Evolutionary conservation across 768 basidiomycete genomes (phyloP).

Genomic region (Pulveroboletus ravenelii): DNA sequence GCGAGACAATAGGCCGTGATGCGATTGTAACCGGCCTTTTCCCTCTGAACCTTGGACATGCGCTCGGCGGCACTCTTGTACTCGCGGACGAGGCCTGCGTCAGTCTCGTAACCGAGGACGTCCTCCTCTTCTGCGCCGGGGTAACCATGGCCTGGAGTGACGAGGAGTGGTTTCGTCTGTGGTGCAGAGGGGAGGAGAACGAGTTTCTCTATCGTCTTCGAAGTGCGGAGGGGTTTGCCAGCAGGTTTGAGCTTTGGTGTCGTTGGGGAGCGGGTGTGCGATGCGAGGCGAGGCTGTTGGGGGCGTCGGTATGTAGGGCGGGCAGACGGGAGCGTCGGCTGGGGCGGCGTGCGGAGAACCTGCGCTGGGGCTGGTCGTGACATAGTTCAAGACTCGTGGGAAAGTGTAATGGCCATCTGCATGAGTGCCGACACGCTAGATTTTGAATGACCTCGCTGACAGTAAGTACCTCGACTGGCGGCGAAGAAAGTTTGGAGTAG

Average conservation of each 20-base stretch:
- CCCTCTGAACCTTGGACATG: conserved; percentile 82
- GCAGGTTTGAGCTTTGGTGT: conserved; percentile 16
- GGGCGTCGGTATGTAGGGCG: conserved; percentile 23
- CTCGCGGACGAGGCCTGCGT: conserved; percentile 58
- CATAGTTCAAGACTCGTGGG: conserved; percentile 1
- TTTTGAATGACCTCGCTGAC: too few species aligned
- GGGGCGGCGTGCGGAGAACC: conserved; percentile 14
- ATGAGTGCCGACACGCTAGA: too few species aligned
- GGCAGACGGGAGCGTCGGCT: conserved; percentile 21
- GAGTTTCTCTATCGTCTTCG: conserved; percentile 88
- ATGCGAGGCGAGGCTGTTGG: conserved; percentile 17
- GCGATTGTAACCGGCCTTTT: conserved; percentile 73
- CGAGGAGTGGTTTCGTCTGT: conserved; percentile 68
- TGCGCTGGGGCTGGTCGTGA: neutral
- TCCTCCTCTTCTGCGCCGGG: conserved; percentile 36
- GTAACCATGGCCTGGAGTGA: conserved; percentile 11
- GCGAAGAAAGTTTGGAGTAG: too few species aligned
- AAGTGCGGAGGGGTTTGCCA: conserved; percentile 67
- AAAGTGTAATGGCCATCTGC: neutral
- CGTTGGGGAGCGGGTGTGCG: conserved; percentile 13
- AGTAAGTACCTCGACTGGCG: too few species aligned
- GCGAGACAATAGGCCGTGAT: conserved; percentile 89
- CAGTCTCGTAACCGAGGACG: conserved; percentile 60
- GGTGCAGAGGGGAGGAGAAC: conserved; percentile 87
- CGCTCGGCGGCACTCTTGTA: conserved; percentile 83